Percentiles rank a stretch among this genome's conserved stretches.
Evolutionary conservation across 1,139 yeast genomes (phyloP).

Genomic region (Pneumocystis oryctolagi): DNA sequence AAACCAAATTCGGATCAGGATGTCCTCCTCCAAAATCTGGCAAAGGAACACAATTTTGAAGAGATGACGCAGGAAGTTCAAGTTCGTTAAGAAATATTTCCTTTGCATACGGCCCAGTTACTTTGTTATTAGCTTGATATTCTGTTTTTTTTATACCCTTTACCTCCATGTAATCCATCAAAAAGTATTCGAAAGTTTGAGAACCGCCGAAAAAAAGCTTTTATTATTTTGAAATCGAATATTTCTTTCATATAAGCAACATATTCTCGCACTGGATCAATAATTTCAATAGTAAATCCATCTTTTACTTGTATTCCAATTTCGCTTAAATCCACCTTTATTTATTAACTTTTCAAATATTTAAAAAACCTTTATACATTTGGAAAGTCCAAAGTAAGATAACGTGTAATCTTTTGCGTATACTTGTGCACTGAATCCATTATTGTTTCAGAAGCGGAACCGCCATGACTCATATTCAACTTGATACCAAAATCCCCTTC

Average conservation of each 20-base stretch:
- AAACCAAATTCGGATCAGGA: conserved; percentile 95
- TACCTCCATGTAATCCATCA: conserved; percentile 69
- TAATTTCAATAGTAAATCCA: conserved; percentile 55
- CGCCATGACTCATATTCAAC: conserved; percentile 89
- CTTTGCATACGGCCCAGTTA: conserved; percentile 91
- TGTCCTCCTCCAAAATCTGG: conserved; percentile 96
- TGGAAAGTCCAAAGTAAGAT: conserved; percentile 35
- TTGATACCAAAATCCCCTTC: conserved; percentile 85
- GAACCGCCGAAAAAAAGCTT: conserved; percentile 44
- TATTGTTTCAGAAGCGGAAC: conserved; percentile 96
- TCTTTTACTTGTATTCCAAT: conserved; percentile 37
- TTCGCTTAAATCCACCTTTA: conserved; percentile 40
- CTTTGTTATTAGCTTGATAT: conserved; percentile 20
- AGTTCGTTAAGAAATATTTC: conserved; percentile 73
- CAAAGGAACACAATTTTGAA: conserved; percentile 65
- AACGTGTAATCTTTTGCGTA: conserved; percentile 43
- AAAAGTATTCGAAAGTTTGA: conserved; percentile 59
- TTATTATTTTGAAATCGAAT: conserved; percentile 76
- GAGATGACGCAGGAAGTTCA: conserved; percentile 51
- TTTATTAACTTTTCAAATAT: background rate
- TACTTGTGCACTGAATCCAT: conserved; percentile 72
- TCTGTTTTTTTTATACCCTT: background rate
- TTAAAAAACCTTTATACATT: conserved; percentile 4
- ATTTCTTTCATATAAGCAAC: conserved; percentile 66
- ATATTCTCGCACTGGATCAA: conserved; percentile 70